Percentiles rank a stretch among this genome's conserved stretches.
Evolutionary conservation across 2,329 filamentous ascomycete genomes (phyloP).

Genomic region (Claviceps quebecensis): DNA sequence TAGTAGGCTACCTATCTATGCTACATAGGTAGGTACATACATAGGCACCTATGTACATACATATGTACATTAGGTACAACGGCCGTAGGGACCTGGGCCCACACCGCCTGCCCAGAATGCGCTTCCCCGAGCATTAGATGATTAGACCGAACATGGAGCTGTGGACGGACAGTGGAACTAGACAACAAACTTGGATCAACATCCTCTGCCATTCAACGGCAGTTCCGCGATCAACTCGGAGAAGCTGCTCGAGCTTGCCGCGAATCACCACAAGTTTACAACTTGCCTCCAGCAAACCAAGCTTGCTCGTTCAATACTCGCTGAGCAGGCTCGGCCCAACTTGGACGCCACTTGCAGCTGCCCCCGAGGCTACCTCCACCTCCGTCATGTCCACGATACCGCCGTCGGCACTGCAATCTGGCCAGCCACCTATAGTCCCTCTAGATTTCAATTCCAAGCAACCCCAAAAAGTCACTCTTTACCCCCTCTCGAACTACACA

Average conservation of each 20-base stretch:
- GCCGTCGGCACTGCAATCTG: constrained; percentile 60
- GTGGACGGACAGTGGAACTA: neutral
- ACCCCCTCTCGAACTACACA: constrained; percentile 94
- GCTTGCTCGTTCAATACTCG: neutral
- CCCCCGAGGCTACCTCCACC: neutral
- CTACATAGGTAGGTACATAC: neutral
- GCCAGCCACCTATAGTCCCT: constrained; percentile 63
- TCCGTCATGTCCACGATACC: constrained; percentile 69
- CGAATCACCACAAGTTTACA: neutral
- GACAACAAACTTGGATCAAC: neutral
- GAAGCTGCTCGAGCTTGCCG: neutral
- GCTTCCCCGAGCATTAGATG: neutral
- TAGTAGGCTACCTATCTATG: too few relatives aligned
- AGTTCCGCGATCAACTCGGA: neutral
- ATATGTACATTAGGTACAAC: too few relatives aligned
- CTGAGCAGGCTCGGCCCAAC: neutral
- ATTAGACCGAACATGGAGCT: neutral
- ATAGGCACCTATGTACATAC: neutral
- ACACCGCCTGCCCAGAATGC: neutral
- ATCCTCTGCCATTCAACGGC: neutral
- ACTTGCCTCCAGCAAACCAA: neutral
- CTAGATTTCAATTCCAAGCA: constrained; percentile 81
- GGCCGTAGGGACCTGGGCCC: neutral
- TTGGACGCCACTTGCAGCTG: neutral
- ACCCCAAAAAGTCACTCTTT: constrained; percentile 77